Evolutionary conservation across 2,329 filamentous ascomycete genomes (phyloP).

Genomic region (Calonectria hongkongensis): DNA sequence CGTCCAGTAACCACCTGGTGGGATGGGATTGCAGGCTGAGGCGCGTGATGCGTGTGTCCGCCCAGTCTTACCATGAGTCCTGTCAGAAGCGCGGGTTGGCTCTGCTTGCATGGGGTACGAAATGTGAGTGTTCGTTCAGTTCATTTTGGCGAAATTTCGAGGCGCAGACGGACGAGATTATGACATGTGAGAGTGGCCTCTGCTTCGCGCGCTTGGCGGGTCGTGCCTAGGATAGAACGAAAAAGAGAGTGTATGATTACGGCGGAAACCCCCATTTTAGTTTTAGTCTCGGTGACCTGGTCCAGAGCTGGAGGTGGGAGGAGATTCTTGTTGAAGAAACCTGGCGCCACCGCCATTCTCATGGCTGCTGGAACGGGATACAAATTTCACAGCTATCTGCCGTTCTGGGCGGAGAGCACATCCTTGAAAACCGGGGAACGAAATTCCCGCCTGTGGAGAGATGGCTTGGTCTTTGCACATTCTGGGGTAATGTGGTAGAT

Average conservation of each 20-base stretch:
- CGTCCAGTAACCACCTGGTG: neutral
- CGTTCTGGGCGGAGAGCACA: neutral
- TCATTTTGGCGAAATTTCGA: constrained; percentile 9
- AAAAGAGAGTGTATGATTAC: constrained; percentile 25
- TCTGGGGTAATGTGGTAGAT: neutral
- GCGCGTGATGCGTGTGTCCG: constrained; percentile 22
- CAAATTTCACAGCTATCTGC: neutral
- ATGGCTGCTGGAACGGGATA: constrained; percentile 15
- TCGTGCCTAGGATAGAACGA: neutral
- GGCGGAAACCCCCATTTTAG: constrained; percentile 49
- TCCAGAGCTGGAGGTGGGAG: neutral
- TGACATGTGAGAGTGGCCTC: constrained; percentile 33
- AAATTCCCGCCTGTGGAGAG: constrained; percentile 17
- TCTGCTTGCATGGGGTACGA: neutral
- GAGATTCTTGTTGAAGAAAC: constrained; percentile 15
- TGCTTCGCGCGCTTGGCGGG: constrained; percentile 31
- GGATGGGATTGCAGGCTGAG: neutral
- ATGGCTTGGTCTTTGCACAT: neutral
- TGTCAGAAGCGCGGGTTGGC: neutral
- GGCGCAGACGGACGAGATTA: neutral
- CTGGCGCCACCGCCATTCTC: constrained; percentile 5
- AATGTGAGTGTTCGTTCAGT: neutral
- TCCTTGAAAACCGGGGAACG: constrained; percentile 32
- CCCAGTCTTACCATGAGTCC: neutral
- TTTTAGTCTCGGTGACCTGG: constrained; percentile 38